Evolutionary conservation across 192 early-diverging fungal species (phyloP), one percentile per base, ranked within the genome.

Genomic region (Backusella luteola): DNA sequence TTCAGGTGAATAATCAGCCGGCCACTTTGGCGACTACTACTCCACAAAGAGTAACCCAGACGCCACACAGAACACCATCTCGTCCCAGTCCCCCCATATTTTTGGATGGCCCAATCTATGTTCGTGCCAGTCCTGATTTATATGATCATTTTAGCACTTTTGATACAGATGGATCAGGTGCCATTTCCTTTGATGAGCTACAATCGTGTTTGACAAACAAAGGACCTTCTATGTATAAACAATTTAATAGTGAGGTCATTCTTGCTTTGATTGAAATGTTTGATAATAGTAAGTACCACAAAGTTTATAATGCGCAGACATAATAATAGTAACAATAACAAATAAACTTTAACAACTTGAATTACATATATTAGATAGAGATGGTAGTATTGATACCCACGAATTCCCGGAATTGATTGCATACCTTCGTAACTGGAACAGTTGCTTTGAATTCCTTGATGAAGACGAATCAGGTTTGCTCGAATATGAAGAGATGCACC

Each of bases 241-340:
- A 36, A 23, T 69, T 69, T 41, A 69, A 35, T 23, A 38, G 11
- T 69, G 68, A 69, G 38, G 68, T 38, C 19, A 38, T 69, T 11
- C 21, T 21, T 23, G 36, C 21, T 23, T 39, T 69, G n/a, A 69
- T 69, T 35, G 68, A 38, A 21, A 69, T 69, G 68, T 69, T 69
- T 69, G 68, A 69, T 69, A 39, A 69, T 4, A 69, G 68, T 69
- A 69, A 69, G 67, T 69, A 69, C n/a, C 23, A 63, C 56, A 63
- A 63, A 29, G 14, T 5, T 44, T 17, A 32, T 17, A 44, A 39
- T 44, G 56, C 9, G 23, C 56, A 63, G 23, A 63, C 11, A 63
- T n/a, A 63, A 59, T 11, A 59, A 3, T 14, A 63, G 9, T 12
- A 29, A 63, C 6, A 36, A 21, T 4, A 69, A 14, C 19, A 36